Percentiles rank a stretch among this genome's conserved stretches.
Evolutionary conservation across 2,329 filamentous ascomycete species (phyloP).

Genomic region (Aspergillus brunneoviolaceus): DNA sequence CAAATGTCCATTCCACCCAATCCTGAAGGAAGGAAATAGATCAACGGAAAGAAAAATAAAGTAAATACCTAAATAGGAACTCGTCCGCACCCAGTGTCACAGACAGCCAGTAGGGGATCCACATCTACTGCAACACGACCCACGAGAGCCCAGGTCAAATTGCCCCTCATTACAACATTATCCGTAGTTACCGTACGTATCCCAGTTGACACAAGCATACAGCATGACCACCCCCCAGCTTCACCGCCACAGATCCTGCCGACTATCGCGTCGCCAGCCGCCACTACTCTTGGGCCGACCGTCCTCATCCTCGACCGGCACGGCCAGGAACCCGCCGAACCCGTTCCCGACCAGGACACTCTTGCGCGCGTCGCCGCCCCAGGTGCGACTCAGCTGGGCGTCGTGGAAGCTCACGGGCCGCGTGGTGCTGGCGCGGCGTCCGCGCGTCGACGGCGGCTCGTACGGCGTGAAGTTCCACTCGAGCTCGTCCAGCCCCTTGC

Average conservation of each 20-base stretch:
- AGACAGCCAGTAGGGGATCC: too few relatives aligned
- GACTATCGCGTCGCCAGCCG: conserved; percentile 33
- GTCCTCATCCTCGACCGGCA: conserved; percentile 55
- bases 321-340: conserved; percentile 64
- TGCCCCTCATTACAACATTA: not conserved
- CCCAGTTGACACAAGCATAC: not conserved
- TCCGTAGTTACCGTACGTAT: not conserved
- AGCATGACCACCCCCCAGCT: not conserved
- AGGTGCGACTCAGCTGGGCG: conserved; percentile 52
- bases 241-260: conserved; percentile 41
- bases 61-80: not conserved
- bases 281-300: conserved; percentile 38
- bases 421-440: conserved; percentile 39
- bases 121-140: not conserved
- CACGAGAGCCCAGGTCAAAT: not conserved
- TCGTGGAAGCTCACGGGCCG: conserved; percentile 50
- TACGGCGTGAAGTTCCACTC: conserved; percentile 68
- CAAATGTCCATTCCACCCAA: not conserved
- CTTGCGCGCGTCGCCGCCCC: conserved; percentile 60
- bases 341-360: conserved; percentile 67
- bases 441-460: conserved; percentile 45
- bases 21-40: too few relatives aligned
- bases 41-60: not conserved
- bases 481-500: conserved; percentile 65
- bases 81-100: not conserved